These are phyloP conservation scores for Mycena metata DNA, from an alignment of 768 basidiomycete genomes.

Conservation along the genomic window DNA sequence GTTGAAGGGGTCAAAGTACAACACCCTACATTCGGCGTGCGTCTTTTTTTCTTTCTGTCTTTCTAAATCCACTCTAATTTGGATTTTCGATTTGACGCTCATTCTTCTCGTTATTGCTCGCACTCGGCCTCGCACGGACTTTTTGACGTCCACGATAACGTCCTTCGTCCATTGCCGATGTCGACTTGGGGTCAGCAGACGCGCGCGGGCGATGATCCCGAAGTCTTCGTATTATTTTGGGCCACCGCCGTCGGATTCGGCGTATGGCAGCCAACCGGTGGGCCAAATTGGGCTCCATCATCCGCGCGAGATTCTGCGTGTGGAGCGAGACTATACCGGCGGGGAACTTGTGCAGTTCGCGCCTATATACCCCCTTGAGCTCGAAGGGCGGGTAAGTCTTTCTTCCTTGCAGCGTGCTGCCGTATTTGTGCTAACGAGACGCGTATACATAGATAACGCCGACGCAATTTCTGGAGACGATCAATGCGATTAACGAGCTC, in stretches of 20 bases:
- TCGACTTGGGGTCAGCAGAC: slow-evolving; percentile 40
- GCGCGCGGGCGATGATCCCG: slow-evolving; percentile 69
- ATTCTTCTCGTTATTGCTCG: too few relatives aligned
- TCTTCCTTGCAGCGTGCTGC: background rate
- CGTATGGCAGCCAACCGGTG: slow-evolving; percentile 83
- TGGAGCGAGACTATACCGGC: slow-evolving; percentile 93
- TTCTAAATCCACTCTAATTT: slow-evolving; percentile 4
- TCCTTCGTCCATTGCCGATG: slow-evolving; percentile 10
- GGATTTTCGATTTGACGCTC: too few relatives aligned
- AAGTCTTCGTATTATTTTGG: slow-evolving; percentile 90
- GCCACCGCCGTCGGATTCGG: slow-evolving; percentile 80
- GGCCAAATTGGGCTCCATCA: slow-evolving; percentile 92
- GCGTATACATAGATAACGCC: slow-evolving; percentile 78
- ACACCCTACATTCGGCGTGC: slow-evolving; percentile 58
- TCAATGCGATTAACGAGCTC: slow-evolving; percentile 91
- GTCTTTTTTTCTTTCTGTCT: slow-evolving; percentile 39
- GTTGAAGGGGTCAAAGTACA: slow-evolving; percentile 58
- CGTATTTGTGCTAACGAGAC: background rate
- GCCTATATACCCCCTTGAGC: slow-evolving; percentile 89
- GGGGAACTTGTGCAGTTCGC: slow-evolving; percentile 95
- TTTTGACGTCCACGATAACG: too few relatives aligned
- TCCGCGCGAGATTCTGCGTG: slow-evolving; percentile 90
- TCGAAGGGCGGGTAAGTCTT: slow-evolving; percentile 89
- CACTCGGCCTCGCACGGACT: too few relatives aligned
- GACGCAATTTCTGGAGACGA: slow-evolving; percentile 89